These are phyloP conservation scores for Leishmania tropica DNA, from an alignment of 208 protist genomes.

Conservation along the genomic window DNA sequence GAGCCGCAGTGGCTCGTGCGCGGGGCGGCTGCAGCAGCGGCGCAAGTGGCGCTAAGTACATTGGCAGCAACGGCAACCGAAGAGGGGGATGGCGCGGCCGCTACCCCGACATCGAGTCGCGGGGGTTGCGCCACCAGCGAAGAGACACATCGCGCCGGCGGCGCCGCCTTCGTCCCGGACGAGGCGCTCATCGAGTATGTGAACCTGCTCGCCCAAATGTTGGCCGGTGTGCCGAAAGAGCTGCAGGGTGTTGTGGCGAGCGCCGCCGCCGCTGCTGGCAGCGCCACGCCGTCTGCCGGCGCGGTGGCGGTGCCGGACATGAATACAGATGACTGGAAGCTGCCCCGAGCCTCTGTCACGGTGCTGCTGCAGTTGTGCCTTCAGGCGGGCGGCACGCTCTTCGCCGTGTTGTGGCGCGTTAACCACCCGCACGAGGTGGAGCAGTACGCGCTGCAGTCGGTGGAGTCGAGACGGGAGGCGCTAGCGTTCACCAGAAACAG, in stretches of 20 bases:
- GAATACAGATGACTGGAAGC: slow-evolving; percentile 25
- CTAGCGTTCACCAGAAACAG: slow-evolving; percentile 33
- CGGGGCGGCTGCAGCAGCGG: slow-evolving; percentile 2
- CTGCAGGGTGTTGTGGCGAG: slow-evolving; percentile 34
- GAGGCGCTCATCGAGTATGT: slow-evolving; percentile 75
- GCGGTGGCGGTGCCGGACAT: background rate
- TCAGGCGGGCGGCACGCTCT: slow-evolving; percentile 51
- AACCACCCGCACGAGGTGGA: slow-evolving; percentile 69
- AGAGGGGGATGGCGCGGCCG: background rate
- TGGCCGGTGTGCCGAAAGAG: slow-evolving; percentile 74
- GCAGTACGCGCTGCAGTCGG: slow-evolving; percentile 36
- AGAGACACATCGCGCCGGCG: background rate
- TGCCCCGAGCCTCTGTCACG: slow-evolving; percentile 34
- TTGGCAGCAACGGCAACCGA: background rate
- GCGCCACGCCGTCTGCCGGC: slow-evolving; percentile 15
- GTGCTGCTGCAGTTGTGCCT: slow-evolving; percentile 62
- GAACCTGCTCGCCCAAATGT: slow-evolving; percentile 56
- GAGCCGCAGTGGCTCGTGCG: slow-evolving; percentile 29
- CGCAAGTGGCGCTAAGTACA: background rate
- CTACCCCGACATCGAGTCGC: slow-evolving; percentile 8
- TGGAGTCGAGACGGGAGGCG: slow-evolving; percentile 39
- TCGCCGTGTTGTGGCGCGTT: slow-evolving; percentile 79
- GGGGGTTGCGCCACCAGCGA: slow-evolving; percentile 3
- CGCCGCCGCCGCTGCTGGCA: background rate
- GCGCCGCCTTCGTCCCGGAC: slow-evolving; percentile 37